Evolutionary conservation across 2,329 filamentous ascomycete genomes (phyloP).

Genomic region (Stagonosporopsis tanaceti): DNA sequence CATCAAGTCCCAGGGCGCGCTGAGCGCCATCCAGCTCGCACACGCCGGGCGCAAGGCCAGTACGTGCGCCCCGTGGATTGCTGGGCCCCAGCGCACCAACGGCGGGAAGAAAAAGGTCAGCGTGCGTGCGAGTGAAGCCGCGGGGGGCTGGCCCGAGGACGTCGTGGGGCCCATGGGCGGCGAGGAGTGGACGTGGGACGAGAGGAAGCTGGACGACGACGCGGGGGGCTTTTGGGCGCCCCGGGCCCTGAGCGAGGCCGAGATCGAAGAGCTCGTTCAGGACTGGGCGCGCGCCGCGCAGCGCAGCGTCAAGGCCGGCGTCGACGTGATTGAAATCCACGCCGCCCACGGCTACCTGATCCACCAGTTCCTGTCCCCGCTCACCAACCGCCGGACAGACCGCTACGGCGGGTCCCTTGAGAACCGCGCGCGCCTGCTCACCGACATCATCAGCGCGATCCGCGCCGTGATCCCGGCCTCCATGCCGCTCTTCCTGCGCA

Average conservation of each 20-base stretch:
- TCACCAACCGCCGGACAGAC: constrained; percentile 54
- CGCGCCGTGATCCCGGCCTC: constrained; percentile 41
- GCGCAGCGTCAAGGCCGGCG: constrained; percentile 47
- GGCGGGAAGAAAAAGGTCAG: constrained; percentile 38
- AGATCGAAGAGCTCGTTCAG: constrained; percentile 50
- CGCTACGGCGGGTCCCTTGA: constrained; percentile 54
- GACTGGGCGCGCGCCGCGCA: constrained; percentile 52
- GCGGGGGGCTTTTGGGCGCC: constrained; percentile 50
- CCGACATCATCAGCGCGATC: constrained; percentile 53
- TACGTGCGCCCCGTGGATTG: constrained; percentile 45
- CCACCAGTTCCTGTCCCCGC: constrained; percentile 51
- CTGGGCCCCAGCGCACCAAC: constrained; percentile 23
- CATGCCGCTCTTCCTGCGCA: constrained; percentile 48
- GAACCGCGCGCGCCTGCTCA: constrained; percentile 49
- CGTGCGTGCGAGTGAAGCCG: constrained; percentile 36
- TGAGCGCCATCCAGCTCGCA: constrained; percentile 46
- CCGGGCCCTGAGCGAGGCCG: constrained; percentile 45
- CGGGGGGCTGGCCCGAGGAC: constrained; percentile 46
- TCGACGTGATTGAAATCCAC: constrained; percentile 55
- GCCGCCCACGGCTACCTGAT: constrained; percentile 54
- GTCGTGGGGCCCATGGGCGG: constrained; percentile 50
- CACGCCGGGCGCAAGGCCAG: constrained; percentile 48
- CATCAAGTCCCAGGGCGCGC: constrained; percentile 44
- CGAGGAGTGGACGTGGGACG: constrained; percentile 52
- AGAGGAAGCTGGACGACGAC: constrained; percentile 38